Base-by-base conservation (phyloP, 441 rosid species). In the Flueggea neowawraea region DNA sequence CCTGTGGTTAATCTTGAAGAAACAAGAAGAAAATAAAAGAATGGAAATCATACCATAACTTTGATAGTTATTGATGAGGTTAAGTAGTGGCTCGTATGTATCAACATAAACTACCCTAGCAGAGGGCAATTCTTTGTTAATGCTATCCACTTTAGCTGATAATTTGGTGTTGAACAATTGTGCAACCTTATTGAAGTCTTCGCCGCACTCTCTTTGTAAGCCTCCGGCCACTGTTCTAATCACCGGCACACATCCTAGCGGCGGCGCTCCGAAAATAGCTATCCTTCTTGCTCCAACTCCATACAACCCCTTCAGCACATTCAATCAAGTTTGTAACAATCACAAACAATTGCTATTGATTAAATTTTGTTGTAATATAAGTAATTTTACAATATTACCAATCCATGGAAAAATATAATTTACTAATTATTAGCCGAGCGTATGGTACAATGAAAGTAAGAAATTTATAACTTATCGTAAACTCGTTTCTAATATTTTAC, bases 1-100 rank as follows among this genome's bases (percentile, higher is more conserved):
- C 28, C 28, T 22, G 2, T 2, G 28, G 2, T 22, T 22, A 2
- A 22, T 22, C 28, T 22, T 43, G 12, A 43, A 6, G 45, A 43
- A 43, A 43, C 10, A 43, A 11, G 12, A 11, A 43, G 12, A 6
- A 11, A 43, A 43, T 43, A 43, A 45, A 10, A 0, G 15, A 17
- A 11, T 6, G 45, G 10, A 43, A 11, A 4, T 12, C 28, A 16
- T 66, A 80, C 84, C 88, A 52, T 75, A 55, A 51, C 59, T 54
- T 63, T 63, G 5, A 57, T 81, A 78, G 57, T 72, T 64, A 16
- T 73, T 61, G 47, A 82, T 77, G 53, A 74, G 3, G 15, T 69
- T 69, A 0, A 57, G 73, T 16, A 74, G 58, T 16, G 75, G 69
- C 48, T 39, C 52, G 67, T 81, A 83, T 17, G 67, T 60, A 68